These are phyloP conservation scores for Marasmius tenuissimus DNA, from an alignment of 1,284 basidiomycete genomes.

Conservation along the genomic window DNA sequence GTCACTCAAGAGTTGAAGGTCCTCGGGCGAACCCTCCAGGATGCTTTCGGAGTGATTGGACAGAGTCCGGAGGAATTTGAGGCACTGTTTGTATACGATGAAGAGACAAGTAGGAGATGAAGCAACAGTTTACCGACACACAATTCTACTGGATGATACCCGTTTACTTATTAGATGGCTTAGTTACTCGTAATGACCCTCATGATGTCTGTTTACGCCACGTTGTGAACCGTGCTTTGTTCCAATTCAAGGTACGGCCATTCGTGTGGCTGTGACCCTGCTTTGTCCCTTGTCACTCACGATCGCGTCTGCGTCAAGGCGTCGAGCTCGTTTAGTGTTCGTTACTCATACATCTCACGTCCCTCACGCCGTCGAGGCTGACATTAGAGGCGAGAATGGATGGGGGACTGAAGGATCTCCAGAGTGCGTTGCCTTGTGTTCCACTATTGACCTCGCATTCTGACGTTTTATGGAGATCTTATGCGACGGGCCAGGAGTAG, in stretches of 20 bases:
- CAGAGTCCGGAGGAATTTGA: conserved; percentile 70
- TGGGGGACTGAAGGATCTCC: neutral
- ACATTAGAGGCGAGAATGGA: neutral
- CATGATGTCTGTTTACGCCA: no score
- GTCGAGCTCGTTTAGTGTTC: neutral
- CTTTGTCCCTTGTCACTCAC: neutral
- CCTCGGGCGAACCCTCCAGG: conserved; percentile 77
- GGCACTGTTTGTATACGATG: conserved; percentile 49
- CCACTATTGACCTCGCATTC: neutral
- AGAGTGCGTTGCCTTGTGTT: neutral
- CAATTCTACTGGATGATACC: neutral
- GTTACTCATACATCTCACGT: neutral
- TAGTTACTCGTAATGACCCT: neutral
- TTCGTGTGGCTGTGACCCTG: neutral
- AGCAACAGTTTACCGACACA: conserved; percentile 22
- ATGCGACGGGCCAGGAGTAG: conserved; percentile 28
- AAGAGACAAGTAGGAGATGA: conserved; percentile 20
- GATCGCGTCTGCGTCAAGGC: neutral
- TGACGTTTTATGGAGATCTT: conserved; percentile 17
- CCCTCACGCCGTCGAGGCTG: neutral
- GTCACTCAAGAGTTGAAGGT: conserved; percentile 85
- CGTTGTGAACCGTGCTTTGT: no score
- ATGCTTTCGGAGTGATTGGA: conserved; percentile 87
- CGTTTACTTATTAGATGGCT: neutral
- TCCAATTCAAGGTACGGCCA: neutral